phyloP scores from a whole-genome alignment of 169 alveolate genomes.

The Theileria orientalis region DNA sequence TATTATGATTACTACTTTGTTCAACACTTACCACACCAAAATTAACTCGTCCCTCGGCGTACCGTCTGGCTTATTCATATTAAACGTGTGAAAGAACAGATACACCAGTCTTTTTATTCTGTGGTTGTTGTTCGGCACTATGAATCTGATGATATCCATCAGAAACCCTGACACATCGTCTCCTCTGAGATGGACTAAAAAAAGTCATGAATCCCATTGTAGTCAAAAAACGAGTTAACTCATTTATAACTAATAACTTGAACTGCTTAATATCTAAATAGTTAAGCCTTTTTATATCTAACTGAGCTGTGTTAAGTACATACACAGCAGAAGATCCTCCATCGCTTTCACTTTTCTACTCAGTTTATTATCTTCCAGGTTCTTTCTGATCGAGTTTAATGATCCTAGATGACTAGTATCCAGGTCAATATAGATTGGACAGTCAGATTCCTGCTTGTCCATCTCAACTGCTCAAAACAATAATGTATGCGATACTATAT shows the following conservation, averaged over 20 bases:
- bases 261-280: too few species aligned
- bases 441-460: slow-evolving; percentile 44
- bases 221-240: too few species aligned
- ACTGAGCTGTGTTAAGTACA: too few species aligned
- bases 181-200: slow-evolving; percentile 63
- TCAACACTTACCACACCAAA: slow-evolving; percentile 76
- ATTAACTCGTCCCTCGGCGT: slow-evolving; percentile 93
- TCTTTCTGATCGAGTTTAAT: slow-evolving; percentile 50
- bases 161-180: slow-evolving; percentile 72
- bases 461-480: slow-evolving; percentile 1
- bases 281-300: too few species aligned
- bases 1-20: not conserved
- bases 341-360: slow-evolving; percentile 69
- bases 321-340: slow-evolving; percentile 65
- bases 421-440: slow-evolving; percentile 56
- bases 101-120: slow-evolving; percentile 88
- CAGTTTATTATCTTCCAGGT: slow-evolving; percentile 67
- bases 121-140: slow-evolving; percentile 78
- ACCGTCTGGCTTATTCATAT: slow-evolving; percentile 92
- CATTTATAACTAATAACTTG: too few species aligned
- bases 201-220: not conserved
- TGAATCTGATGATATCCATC: slow-evolving; percentile 81
- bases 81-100: slow-evolving; percentile 93
- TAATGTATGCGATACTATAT: not conserved
- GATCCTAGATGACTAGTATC: slow-evolving; percentile 28